phyloP scores from a whole-genome alignment of 352 stramenopile genomes.

The Phytophthora rubi region DNA sequence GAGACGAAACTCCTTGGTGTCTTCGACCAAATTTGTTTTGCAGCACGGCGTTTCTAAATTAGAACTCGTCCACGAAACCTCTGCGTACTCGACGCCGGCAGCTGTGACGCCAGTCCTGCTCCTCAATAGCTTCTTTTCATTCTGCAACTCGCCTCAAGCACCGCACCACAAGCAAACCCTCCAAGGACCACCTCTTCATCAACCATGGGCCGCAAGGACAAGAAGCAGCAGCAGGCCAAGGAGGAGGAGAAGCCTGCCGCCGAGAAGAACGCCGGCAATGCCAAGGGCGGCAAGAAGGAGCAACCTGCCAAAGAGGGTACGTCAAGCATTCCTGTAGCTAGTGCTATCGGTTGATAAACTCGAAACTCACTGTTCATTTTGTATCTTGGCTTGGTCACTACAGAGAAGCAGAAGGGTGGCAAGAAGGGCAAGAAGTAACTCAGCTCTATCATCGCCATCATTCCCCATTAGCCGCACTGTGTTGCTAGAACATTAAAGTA shows the following conservation, averaged over 20 bases:
- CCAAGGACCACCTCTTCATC: constrained; percentile 4
- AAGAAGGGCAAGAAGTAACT: constrained; percentile 2
- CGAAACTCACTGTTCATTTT: neutral
- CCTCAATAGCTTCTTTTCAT: constrained; percentile 4
- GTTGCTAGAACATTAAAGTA: constrained; percentile 8
- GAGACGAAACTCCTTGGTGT: neutral
- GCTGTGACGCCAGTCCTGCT: neutral
- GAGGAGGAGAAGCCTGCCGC: constrained; percentile 20
- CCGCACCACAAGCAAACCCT: constrained; percentile 16
- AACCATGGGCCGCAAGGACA: constrained; percentile 45
- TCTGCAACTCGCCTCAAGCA: constrained; percentile 18
- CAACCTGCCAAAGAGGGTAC: constrained; percentile 22
- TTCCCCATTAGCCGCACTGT: neutral
- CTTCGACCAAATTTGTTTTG: neutral
- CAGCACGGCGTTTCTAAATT: neutral
- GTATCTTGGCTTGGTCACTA: neutral
- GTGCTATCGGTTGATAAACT: neutral
- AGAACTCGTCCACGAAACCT: constrained; percentile 1
- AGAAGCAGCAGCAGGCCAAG: constrained; percentile 25
- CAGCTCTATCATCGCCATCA: neutral
- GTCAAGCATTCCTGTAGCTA: neutral
- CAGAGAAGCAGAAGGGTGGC: constrained; percentile 1
- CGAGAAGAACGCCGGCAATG: constrained; percentile 30
- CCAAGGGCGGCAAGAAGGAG: constrained; percentile 28
- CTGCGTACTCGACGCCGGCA: neutral